Percentiles rank a stretch among this genome's conserved stretches.
phyloP scores from a whole-genome alignment of 495 filamentous ascomycete species.

The Tricharina praecox region DNA sequence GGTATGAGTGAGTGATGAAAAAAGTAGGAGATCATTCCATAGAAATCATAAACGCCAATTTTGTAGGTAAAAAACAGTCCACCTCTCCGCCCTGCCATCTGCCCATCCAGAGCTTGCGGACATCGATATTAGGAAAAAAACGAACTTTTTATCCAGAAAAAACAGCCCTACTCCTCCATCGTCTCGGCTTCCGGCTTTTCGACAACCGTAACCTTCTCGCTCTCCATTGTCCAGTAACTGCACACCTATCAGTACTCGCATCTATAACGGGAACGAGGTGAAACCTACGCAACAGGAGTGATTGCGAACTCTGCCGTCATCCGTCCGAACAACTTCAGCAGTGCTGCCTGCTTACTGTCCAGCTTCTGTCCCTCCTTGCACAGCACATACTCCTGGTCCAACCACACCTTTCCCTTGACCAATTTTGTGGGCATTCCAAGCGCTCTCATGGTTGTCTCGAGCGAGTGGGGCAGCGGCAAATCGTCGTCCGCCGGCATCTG shows the following conservation, averaged over 20 bases:
- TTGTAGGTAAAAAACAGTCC: too few species aligned
- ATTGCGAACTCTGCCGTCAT: conserved; percentile 78
- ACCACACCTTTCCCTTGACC: conserved; percentile 68
- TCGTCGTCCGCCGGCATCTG: conserved; percentile 67
- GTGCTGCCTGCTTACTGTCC: conserved; percentile 72
- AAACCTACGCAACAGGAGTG: conserved; percentile 43
- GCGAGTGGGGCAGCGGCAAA: conserved; percentile 64
- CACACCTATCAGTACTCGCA: neutral
- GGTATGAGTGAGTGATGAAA: too few species aligned
- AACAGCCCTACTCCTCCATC: conserved; percentile 35
- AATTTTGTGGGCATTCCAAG: conserved; percentile 77
- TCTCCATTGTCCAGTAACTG: conserved; percentile 46
- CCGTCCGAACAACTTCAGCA: conserved; percentile 87
- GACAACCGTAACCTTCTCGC: conserved; percentile 39
- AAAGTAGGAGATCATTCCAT: too few species aligned
- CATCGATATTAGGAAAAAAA: too few species aligned
- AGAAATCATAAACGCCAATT: too few species aligned
- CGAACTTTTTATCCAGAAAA: too few species aligned
- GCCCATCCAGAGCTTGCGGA: too few species aligned
- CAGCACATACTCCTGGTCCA: conserved; percentile 62
- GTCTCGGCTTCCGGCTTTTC: conserved; percentile 32
- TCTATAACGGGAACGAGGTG: neutral
- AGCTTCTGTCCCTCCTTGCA: conserved; percentile 67
- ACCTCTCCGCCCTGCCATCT: too few species aligned
- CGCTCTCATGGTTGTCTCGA: conserved; percentile 74